These are phyloP conservation scores for Fusarium nelsonii DNA, from an alignment of 2,329 filamentous ascomycete species.

Conservation along the genomic window DNA sequence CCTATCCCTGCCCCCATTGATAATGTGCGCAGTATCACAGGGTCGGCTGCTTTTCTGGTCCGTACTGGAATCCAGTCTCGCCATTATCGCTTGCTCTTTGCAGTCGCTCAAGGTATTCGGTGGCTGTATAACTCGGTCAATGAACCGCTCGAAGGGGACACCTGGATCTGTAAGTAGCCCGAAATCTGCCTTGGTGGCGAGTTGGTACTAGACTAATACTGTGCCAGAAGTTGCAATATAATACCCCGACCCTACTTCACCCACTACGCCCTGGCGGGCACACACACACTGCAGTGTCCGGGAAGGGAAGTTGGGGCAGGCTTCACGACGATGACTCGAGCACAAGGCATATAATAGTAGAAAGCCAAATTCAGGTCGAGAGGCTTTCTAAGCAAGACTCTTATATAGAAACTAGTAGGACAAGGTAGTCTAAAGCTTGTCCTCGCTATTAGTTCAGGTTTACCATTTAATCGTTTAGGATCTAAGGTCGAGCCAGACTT, in stretches of 20 bases:
- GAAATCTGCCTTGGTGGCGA: accelerated
- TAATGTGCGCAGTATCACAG: neutral
- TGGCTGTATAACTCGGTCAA: conserved; percentile 6
- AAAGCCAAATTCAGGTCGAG: neutral
- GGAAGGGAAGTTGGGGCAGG: conserved; percentile 24
- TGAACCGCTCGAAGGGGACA: conserved; percentile 15
- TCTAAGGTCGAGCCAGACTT: no score
- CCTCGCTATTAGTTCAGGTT: no score
- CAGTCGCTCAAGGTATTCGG: conserved; percentile 29
- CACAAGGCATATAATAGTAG: conserved; percentile 20
- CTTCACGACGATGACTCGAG: conserved; percentile 26
- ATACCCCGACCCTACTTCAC: neutral
- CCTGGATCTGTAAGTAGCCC: conserved; percentile 3
- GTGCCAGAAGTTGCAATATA: neutral
- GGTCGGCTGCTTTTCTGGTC: conserved; percentile 34
- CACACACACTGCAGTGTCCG: conserved; percentile 5
- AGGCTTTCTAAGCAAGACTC: neutral
- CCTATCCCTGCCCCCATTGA: neutral
- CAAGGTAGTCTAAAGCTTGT: no score
- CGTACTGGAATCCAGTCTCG: conserved; percentile 19
- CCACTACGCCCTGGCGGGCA: conserved; percentile 7
- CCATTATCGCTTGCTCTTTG: conserved; percentile 30
- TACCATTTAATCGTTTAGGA: no score
- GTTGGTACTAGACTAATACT: neutral
- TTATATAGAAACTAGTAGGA: neutral